Percentiles rank a stretch among this genome's conserved stretches.
Conservation (phyloP, 352 stramenopile species). For the Phytophthora cactorum region DNA sequence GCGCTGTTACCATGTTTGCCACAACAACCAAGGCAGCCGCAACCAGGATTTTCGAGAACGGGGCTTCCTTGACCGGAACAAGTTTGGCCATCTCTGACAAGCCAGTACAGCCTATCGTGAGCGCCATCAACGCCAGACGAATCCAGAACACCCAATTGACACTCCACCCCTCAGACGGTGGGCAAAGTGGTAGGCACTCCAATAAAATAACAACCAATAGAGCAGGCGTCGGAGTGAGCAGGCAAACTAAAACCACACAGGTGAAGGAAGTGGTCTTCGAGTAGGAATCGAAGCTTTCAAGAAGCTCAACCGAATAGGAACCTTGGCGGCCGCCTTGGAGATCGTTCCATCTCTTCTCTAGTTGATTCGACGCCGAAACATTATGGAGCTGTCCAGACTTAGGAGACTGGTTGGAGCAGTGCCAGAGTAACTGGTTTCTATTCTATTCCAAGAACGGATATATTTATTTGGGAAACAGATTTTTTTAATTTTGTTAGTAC, state of each 20-base stretch:
- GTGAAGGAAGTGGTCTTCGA: constrained; percentile 5
- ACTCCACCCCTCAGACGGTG: not conserved
- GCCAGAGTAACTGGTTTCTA: too few relatives aligned
- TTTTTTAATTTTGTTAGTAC: too few relatives aligned
- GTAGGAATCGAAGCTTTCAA: constrained; percentile 16
- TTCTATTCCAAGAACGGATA: too few relatives aligned
- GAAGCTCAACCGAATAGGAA: constrained; percentile 9
- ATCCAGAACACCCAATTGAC: not conserved
- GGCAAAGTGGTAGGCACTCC: constrained; percentile 12
- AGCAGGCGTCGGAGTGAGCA: constrained; percentile 13
- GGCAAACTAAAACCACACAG: constrained; percentile 16
- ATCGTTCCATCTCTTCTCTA: not conserved
- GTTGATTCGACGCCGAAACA: not conserved
- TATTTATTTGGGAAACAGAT: too few relatives aligned
- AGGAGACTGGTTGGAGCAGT: too few relatives aligned
- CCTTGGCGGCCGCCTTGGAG: constrained; percentile 8
- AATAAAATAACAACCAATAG: constrained; percentile 11
- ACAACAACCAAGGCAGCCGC: too few relatives aligned
- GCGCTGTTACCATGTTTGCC: too few relatives aligned
- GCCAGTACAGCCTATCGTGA: not conserved
- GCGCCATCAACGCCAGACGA: too few relatives aligned
- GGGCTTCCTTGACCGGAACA: not conserved
- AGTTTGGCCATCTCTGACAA: not conserved
- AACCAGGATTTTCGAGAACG: too few relatives aligned
- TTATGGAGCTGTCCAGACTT: too few relatives aligned